phyloP scores from a whole-genome alignment of 306 rosid genomes.

The Begonia masoniana region DNA sequence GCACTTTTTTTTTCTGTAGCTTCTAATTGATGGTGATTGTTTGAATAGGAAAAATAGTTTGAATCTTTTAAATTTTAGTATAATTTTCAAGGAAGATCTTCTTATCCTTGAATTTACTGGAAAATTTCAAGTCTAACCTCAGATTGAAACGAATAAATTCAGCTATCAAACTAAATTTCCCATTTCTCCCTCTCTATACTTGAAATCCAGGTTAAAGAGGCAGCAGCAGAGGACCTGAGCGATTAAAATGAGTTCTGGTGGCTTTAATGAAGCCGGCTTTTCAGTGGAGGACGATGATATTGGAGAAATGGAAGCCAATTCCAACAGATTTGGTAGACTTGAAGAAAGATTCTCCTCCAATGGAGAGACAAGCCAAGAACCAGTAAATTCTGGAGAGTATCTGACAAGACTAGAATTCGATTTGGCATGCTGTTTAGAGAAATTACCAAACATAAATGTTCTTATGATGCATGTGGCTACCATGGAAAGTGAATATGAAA shows the following conservation, averaged over 20 bases:
- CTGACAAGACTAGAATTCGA: slow-evolving; percentile 33
- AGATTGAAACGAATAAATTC: too few relatives aligned
- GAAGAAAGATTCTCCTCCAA: slow-evolving; percentile 15
- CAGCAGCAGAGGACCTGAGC: slow-evolving; percentile 7
- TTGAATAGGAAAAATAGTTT: too few relatives aligned
- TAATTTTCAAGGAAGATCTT: too few relatives aligned
- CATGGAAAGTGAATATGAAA: slow-evolving; percentile 51
- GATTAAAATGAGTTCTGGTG: slow-evolving; percentile 32
- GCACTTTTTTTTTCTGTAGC: too few relatives aligned
- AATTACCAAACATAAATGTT: slow-evolving; percentile 47
- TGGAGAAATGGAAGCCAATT: slow-evolving; percentile 13
- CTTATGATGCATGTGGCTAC: slow-evolving; percentile 65
- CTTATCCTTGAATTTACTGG: too few relatives aligned
- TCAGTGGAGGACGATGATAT: slow-evolving; percentile 12
- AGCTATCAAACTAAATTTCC: too few relatives aligned
- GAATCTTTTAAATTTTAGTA: too few relatives aligned
- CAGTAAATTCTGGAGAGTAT: slow-evolving; percentile 18
- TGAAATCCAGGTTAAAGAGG: slow-evolving; percentile 15
- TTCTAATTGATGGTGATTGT: too few relatives aligned
- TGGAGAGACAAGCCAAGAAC: slow-evolving; percentile 25
- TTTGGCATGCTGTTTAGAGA: slow-evolving; percentile 60
- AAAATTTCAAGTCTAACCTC: too few relatives aligned
- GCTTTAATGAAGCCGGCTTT: slow-evolving; percentile 16
- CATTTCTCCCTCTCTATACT: slow-evolving; percentile 1
- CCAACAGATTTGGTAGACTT: slow-evolving; percentile 4